Conservation (phyloP, 441 rosid genomes). For the Flueggea neowawraea region DNA sequence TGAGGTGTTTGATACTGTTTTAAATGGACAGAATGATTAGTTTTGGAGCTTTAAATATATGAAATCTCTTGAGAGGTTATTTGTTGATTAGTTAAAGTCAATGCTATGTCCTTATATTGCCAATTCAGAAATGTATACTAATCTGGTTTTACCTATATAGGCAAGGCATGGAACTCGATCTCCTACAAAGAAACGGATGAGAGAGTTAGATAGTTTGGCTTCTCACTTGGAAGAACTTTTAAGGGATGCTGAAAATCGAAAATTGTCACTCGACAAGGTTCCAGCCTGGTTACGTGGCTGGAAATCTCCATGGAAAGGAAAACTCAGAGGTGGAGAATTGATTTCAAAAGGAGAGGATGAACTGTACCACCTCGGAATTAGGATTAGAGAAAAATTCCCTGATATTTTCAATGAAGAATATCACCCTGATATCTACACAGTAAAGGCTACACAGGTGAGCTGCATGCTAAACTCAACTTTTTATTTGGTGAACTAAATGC, state of each 20-base stretch:
- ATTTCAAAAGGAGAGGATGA: constrained; percentile 79
- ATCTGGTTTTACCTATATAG: constrained; percentile 18
- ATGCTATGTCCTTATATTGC: background rate
- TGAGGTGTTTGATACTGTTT: background rate
- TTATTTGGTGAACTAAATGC: background rate
- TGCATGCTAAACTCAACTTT: too few species aligned
- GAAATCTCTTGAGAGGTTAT: too few species aligned
- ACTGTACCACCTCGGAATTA: constrained; percentile 70
- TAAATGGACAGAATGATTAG: constrained; percentile 1
- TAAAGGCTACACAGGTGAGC: constrained; percentile 81
- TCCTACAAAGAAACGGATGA: constrained; percentile 84
- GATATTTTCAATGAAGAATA: constrained; percentile 68
- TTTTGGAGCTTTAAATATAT: background rate
- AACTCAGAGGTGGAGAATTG: constrained; percentile 83
- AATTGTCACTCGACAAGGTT: constrained; percentile 35
- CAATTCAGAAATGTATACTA: background rate
- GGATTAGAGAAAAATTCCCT: constrained; percentile 72
- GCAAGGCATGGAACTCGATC: constrained; percentile 98
- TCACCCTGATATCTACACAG: constrained; percentile 80
- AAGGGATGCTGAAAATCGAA: constrained; percentile 48
- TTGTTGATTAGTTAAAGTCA: background rate
- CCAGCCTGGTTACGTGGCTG: constrained; percentile 78
- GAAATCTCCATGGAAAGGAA: constrained; percentile 88
- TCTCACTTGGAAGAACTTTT: constrained; percentile 54
- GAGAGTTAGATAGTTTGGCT: constrained; percentile 67